Percentiles rank a stretch among this genome's conserved stretches.
These are phyloP conservation scores for Cladosporium sp. DNA, from an alignment of 2,329 filamentous ascomycete genomes.

Conservation along the genomic window DNA sequence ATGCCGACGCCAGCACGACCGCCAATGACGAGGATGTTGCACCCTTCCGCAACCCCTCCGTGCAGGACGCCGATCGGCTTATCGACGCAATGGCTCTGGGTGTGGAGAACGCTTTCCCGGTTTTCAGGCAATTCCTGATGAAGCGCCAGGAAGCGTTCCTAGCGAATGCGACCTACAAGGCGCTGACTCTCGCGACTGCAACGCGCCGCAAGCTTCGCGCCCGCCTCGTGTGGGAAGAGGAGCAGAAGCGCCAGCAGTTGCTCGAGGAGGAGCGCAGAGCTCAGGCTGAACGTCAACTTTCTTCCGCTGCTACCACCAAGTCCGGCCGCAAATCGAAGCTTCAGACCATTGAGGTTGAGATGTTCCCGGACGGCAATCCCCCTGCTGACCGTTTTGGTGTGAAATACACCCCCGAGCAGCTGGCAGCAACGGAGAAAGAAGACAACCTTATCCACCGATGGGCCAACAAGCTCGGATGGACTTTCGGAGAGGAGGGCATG, in stretches of 20 bases:
- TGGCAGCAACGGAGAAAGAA: background rate
- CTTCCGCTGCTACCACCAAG: background rate
- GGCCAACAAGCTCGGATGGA: background rate
- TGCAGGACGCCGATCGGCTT: background rate
- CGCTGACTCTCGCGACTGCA: background rate
- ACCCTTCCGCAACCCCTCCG: background rate
- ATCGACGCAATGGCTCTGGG: background rate
- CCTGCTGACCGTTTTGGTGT: background rate
- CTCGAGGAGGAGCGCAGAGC: background rate
- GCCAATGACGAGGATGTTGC: background rate
- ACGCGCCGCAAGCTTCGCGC: background rate
- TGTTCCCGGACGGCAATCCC: background rate
- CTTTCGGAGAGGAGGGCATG: constrained; percentile 1
- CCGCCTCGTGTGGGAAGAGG: background rate
- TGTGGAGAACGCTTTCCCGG: background rate
- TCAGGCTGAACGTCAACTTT: background rate
- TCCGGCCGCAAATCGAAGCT: background rate
- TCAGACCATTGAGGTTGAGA: background rate
- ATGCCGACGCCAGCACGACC: background rate
- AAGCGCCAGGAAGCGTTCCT: background rate
- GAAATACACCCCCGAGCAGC: background rate
- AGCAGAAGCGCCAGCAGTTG: background rate
- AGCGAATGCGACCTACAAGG: background rate
- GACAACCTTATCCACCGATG: background rate
- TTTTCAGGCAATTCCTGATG: background rate